Conservation (phyloP, 164 flowering plant genomes). For the Macadamia tetraphylla region DNA sequence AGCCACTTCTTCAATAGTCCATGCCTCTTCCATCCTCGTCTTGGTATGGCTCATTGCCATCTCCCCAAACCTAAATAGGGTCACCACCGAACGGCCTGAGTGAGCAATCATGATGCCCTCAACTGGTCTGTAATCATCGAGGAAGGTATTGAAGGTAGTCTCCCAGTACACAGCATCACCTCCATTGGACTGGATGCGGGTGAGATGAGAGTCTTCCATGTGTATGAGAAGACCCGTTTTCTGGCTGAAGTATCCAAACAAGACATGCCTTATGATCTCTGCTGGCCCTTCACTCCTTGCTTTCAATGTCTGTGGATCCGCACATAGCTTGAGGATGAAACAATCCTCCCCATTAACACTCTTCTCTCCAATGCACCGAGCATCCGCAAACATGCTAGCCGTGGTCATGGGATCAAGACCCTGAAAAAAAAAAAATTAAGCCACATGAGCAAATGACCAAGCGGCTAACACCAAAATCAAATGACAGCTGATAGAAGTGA, state of each 20-base stretch:
- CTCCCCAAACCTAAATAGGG: conserved; percentile 65
- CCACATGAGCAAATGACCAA: conserved; percentile 4
- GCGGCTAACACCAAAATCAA: background rate
- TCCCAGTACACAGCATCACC: conserved; percentile 70
- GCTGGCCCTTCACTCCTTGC: conserved; percentile 66
- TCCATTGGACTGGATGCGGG: conserved; percentile 56
- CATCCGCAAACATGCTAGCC: conserved; percentile 59
- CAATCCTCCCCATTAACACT: conserved; percentile 62
- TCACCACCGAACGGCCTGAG: conserved; percentile 53
- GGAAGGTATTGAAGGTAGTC: conserved; percentile 64
- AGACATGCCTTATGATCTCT: conserved; percentile 59
- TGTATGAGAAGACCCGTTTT: conserved; percentile 58
- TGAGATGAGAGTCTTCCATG: conserved; percentile 63
- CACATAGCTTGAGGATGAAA: conserved; percentile 60
- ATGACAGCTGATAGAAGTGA: background rate
- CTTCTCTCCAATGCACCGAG: conserved; percentile 70
- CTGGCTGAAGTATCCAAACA: conserved; percentile 67
- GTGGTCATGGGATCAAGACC: conserved; percentile 69
- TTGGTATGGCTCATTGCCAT: conserved; percentile 71
- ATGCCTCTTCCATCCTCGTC: conserved; percentile 64
- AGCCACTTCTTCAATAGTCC: conserved; percentile 70
- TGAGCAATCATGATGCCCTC: conserved; percentile 72
- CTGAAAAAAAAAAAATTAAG: conserved; percentile 17
- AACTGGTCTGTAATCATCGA: conserved; percentile 53
- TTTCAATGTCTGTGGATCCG: conserved; percentile 50